Evolutionary conservation across 2,329 filamentous ascomycete genomes (phyloP), one percentile per base, ranked within the genome.

Genomic region (Cadophora gregata): DNA sequence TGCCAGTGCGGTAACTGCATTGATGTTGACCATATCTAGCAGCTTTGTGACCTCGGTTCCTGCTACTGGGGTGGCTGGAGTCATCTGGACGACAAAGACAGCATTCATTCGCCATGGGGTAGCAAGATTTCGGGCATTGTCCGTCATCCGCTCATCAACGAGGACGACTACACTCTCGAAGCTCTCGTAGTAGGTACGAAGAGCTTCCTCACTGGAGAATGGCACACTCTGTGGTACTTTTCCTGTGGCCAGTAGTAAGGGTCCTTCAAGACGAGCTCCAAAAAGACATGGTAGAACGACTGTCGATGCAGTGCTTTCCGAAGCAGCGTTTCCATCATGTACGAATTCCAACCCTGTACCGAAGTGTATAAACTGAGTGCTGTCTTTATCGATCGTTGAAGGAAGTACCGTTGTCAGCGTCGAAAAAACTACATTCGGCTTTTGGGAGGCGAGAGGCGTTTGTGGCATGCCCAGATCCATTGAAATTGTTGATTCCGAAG

Each of bases 111-210:
- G 68, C 27, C 69, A 71, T 19, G 70, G 27, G 16, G 69, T 67
- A 27, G 75, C 72, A 19, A 77, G 70, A 53, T 75, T 75, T 42
- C 75, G 71, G 27, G 75, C 73, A 68, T 76, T 75, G 48, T 77
- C 75, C 21, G 73, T 75, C 75, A 77, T 77, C 59, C 69, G 67
- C 29, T 76, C 74, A 16, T 76, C 72, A 27, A 76, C 74, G 42
- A 76, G 66, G n/a, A 77, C 71, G 7, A 77, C 67, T 36, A 71
- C 51, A 6, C 63, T 67, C n/a, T 68, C 67, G 9, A 73, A 70
- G 45, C 70, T 62, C 3, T 69, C 60, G 48, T 73, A 70, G 24
- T 73, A 66, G 62, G 63, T 21, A 24, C 69, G 62, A 12, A 72
- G 69, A 64, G 67, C 14, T 55, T n/a, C 29, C 64, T 73, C 63